Base-by-base conservation (phyloP, 768 basidiomycete genomes). In the Ramaria sp. region DNA sequence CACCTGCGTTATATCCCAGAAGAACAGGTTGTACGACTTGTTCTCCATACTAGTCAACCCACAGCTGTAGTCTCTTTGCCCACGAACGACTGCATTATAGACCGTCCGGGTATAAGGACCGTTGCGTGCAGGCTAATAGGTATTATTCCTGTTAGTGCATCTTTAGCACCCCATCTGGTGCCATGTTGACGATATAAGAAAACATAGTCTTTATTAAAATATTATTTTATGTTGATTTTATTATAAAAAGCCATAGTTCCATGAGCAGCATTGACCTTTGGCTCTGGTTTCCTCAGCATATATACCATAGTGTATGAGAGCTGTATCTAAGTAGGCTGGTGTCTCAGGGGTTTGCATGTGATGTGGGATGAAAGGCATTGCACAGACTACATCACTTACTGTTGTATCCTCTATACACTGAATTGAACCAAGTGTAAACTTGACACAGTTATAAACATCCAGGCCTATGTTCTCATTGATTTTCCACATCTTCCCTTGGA, bases 301-400 rank as follows among this genome's bases (percentile, higher is more conserved):
- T 22, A 30, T 51, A 7, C 27, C 19, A 31, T 51, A 52, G 17
- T 50, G 49, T n/a, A 62, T 31, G 7, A 62, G 30, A n/a, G 54
- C 59, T 0, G 59, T 62, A 37, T 62, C 59, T 34, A 62, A 62
- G 27, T 15, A 37, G 24, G 34, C 3, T 10, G 41, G 38, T 22
- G 12, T 43, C 30, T n/a, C 37, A 30, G 7, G 37, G 12, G n/a
- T 10, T 37, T 19, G 7, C 7, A 7, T 19, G 10, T 19, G n/a
- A 47, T 10, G 45, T 9, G 45, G 45, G 45, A 47, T 19, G 45
- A n/a, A 47, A 17, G 45, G 45, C 7, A 19, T 47, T 10, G 45
- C 45, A n/a, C 45, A 24, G 7, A 47, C 45, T 7, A 47, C 45
- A 47, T 47, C 45, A n/a, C 10, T 10, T 19, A 47, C n/a, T 17